Percentiles rank a stretch among this genome's conserved stretches.
These are phyloP conservation scores for Pilobolus umbonatus DNA, from an alignment of 192 early-diverging fungal species.

Conservation along the genomic window DNA sequence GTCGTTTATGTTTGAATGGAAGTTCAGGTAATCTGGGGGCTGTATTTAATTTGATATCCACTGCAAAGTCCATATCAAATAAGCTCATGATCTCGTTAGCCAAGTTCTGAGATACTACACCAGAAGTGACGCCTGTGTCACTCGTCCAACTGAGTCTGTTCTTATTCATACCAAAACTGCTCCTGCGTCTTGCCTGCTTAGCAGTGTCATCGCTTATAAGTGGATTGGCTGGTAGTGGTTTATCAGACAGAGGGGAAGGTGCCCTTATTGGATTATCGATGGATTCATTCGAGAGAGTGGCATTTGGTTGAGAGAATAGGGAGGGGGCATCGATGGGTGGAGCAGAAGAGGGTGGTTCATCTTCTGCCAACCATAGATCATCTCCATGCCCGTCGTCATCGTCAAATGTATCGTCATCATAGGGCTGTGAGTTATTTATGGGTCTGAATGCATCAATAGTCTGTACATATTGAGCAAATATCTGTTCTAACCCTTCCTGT, in stretches of 20 bases:
- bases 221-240: conserved; percentile 11
- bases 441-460: conserved; percentile 28
- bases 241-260: conserved; percentile 8
- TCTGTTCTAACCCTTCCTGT: conserved; percentile 29
- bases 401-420: conserved; percentile 12
- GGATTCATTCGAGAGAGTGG: conserved; percentile 12
- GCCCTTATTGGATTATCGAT: not conserved
- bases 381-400: conserved; percentile 12
- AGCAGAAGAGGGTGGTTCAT: not conserved
- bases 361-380: conserved; percentile 1
- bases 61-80: conserved; percentile 39
- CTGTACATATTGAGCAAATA: conserved; percentile 29
- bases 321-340: not conserved
- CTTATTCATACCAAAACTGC: conserved; percentile 6
- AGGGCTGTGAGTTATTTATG: not conserved
- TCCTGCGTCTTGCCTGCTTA: conserved; percentile 16
- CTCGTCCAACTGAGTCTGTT: conserved; percentile 31
- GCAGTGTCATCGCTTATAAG: not conserved
- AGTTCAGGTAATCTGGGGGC: conserved; percentile 31
- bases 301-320: conserved; percentile 17
- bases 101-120: conserved; percentile 25
- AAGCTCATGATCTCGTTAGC: conserved; percentile 33
- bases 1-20: conserved; percentile 16
- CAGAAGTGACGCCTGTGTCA: conserved; percentile 20
- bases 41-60: conserved; percentile 24